Base-by-base conservation (phyloP, 2,329 filamentous ascomycete genomes). In the Mariannaea sp. region DNA sequence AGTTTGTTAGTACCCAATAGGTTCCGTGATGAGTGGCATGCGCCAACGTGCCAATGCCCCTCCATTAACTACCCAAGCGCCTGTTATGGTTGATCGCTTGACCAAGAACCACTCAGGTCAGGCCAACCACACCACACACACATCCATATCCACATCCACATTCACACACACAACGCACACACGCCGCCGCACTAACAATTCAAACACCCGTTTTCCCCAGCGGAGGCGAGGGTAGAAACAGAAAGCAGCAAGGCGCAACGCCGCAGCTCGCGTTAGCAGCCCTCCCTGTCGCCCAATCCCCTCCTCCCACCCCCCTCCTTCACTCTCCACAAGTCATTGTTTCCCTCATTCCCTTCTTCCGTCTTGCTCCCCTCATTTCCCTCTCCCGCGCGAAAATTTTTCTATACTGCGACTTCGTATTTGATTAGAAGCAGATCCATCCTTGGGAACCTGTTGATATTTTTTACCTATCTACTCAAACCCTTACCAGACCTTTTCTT, bases 281-380 rank as follows among this genome's bases (percentile, higher is more conserved):
- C 43, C 50, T 43, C 38, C 33, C 14, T 9, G 33, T 39, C 19
- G 36, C 3, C 35, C 17, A 38, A n/a, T 24, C 7, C 16, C 1
- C 16, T 20, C 16, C 35, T 17, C 16, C 35, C 17, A 17, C 36
- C 36, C 20, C 36, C 47, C 38, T 29, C 40, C 32, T 38, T 38
- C 44, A 44, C 50, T 53, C 51, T 41, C 51, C 51, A 49, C 51
- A 49, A 45, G 19, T 51, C 33, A 33, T 39, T 38, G 51, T 33
- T 49, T 53, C 44, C 33, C 39, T 49, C 51, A 40, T 35, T 53
- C 50, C 44, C 44, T 48, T 45, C 42, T 46, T 53, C 36, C 41
- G 30, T 22, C 38, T 49, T 53, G 44, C 58, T 63, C 60, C 62
- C 63, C 63, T 65, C 63, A 61, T 61, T 65, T 64, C 54, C 40